Evolutionary conservation across 2,329 filamentous ascomycete genomes (phyloP).

Genomic region (Triangularia setosa): DNA sequence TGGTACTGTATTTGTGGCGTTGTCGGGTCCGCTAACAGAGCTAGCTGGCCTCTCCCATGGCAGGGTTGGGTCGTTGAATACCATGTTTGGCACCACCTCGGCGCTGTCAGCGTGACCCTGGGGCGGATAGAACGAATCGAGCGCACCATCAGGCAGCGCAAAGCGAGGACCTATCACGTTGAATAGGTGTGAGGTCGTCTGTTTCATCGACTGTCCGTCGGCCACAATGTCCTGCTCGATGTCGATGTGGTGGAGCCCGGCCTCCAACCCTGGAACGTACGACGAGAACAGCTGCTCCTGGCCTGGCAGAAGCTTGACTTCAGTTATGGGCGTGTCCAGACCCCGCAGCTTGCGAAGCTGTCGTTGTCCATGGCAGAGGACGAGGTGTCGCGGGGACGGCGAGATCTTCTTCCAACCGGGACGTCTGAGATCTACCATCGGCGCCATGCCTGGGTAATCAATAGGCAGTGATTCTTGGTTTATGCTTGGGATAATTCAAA

Average conservation of each 20-base stretch:
- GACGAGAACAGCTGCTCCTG: constrained; percentile 23
- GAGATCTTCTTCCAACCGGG: too few relatives aligned
- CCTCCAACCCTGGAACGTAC: constrained; percentile 21
- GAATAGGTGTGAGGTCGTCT: constrained; percentile 28
- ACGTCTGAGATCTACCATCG: neutral
- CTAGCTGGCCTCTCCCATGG: constrained; percentile 40
- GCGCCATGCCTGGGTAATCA: neutral
- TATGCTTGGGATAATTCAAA: too few relatives aligned
- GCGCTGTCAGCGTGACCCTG: constrained; percentile 34
- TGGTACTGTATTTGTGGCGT: constrained; percentile 30
- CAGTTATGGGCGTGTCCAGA: constrained; percentile 3
- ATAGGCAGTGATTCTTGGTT: neutral
- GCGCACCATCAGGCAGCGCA: constrained; percentile 28
- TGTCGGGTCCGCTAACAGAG: constrained; percentile 1
- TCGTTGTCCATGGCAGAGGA: constrained; percentile 19
- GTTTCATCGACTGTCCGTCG: neutral
- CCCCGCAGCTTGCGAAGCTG: constrained; percentile 1
- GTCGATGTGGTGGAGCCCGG: constrained; percentile 16
- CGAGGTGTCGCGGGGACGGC: constrained; percentile 22
- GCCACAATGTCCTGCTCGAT: constrained; percentile 5
- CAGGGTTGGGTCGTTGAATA: constrained; percentile 40
- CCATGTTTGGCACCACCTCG: constrained; percentile 40
- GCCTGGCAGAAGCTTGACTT: constrained; percentile 15
- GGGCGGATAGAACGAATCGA: constrained; percentile 40
- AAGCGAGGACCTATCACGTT: constrained; percentile 37